Conservation (phyloP, 768 basidiomycete genomes). For the Leccinum uliginosum region DNA sequence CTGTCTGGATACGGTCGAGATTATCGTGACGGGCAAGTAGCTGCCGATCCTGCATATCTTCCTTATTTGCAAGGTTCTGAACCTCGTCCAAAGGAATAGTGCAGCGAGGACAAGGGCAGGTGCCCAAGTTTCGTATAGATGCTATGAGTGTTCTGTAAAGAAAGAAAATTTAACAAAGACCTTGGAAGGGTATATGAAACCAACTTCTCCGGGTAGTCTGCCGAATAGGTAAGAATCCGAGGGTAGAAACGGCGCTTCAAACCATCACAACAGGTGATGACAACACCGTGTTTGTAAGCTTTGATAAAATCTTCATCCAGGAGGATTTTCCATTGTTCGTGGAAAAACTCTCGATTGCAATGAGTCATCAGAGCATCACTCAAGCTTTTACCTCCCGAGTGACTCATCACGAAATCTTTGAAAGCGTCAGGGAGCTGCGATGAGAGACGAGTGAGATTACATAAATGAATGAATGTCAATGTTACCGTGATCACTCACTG, state of each 20-base stretch:
- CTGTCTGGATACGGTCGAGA: background rate
- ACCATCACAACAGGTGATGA: no score
- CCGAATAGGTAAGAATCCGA: background rate
- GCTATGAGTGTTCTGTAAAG: background rate
- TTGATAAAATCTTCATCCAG: no score
- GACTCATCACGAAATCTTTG: background rate
- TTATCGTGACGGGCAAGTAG: background rate
- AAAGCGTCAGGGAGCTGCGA: background rate
- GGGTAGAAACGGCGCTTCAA: no score
- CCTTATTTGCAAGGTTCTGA: background rate
- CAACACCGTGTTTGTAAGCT: no score
- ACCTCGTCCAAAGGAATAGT: background rate
- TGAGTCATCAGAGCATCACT: background rate
- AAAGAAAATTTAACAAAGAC: no score
- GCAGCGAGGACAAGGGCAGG: background rate
- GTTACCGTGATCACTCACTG: no score
- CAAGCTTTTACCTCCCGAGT: no score
- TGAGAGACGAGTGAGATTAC: background rate
- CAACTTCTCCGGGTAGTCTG: background rate
- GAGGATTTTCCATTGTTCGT: background rate
- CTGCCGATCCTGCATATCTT: background rate
- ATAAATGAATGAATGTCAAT: no score
- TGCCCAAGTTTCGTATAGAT: no score
- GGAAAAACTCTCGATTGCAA: background rate
- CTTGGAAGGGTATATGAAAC: no score